Evolutionary conservation across 148 eudicot genomes (phyloP).

Genomic region (Drosera capensis): DNA sequence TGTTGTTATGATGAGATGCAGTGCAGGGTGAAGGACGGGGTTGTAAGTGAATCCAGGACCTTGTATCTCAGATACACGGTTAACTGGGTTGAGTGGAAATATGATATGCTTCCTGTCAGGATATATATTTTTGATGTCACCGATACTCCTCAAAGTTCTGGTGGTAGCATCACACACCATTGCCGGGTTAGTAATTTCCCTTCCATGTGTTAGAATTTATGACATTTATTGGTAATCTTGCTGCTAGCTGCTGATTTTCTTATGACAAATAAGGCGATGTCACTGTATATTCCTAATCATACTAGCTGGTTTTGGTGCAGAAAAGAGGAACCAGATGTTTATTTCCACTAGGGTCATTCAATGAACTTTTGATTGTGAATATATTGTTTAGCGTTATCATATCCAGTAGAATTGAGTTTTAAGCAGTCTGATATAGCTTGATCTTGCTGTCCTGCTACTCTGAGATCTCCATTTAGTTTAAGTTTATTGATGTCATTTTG

Average conservation of each 20-base stretch:
- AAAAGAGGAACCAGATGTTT: too few species aligned
- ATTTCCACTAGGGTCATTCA: too few species aligned
- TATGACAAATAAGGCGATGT: background rate
- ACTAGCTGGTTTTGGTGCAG: too few species aligned
- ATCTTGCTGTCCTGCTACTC: background rate
- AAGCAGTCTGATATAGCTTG: background rate
- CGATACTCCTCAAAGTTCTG: constrained; percentile 36
- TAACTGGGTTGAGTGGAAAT: constrained; percentile 57
- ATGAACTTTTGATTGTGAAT: too few species aligned
- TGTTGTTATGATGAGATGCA: constrained; percentile 68
- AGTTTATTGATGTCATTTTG: background rate
- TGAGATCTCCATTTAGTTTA: background rate
- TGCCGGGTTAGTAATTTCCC: constrained; percentile 34
- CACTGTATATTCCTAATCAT: too few species aligned
- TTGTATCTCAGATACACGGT: constrained; percentile 55
- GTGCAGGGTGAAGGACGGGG: constrained; percentile 43
- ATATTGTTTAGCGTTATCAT: too few species aligned
- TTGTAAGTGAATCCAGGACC: constrained; percentile 26
- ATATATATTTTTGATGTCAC: constrained; percentile 65
- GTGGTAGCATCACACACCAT: constrained; percentile 18
- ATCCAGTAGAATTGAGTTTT: background rate
- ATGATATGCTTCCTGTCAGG: constrained; percentile 49
- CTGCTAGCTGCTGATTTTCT: background rate
- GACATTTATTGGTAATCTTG: too few species aligned
- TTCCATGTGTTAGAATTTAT: background rate